A percentile compares a stretch with the other conserved stretches of the same genome.
phyloP scores from a whole-genome alignment of 345 rosid species.

The Ceriops zippeliana region DNA sequence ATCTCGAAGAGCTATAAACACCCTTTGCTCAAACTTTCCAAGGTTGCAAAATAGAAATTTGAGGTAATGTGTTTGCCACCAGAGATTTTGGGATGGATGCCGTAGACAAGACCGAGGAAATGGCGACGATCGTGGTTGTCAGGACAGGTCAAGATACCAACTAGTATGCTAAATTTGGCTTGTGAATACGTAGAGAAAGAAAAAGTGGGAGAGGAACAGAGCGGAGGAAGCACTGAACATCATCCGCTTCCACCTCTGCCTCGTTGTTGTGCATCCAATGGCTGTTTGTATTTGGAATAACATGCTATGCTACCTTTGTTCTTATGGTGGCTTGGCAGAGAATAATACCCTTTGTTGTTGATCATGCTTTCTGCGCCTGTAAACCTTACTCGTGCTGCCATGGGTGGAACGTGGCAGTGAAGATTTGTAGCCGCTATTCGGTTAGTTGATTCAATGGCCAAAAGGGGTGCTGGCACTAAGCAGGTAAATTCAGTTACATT shows the following conservation, averaged over 20 bases:
- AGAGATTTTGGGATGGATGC: constrained; percentile 25
- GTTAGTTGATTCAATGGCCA: no score
- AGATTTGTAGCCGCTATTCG: no score
- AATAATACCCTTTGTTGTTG: no score
- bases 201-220: constrained; percentile 6
- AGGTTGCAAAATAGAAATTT: constrained; percentile 41
- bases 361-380: no score
- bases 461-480: no score
- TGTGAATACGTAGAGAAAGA: constrained; percentile 13
- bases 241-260: constrained; percentile 9
- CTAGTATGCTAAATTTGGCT: constrained; percentile 30
- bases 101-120: constrained; percentile 37
- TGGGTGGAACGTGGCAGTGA: no score
- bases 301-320: no score
- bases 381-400: no score
- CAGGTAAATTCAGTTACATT: no score
- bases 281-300: no score
- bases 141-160: constrained; percentile 33
- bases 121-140: constrained; percentile 31
- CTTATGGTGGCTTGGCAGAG: no score
- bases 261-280: neutral
- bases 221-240: neutral
- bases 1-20: constrained; percentile 24
- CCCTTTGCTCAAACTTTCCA: constrained; percentile 25
- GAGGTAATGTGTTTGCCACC: constrained; percentile 21